Conservation (phyloP, 169 alveolate genomes). For the Cryptosporidium felis region DNA sequence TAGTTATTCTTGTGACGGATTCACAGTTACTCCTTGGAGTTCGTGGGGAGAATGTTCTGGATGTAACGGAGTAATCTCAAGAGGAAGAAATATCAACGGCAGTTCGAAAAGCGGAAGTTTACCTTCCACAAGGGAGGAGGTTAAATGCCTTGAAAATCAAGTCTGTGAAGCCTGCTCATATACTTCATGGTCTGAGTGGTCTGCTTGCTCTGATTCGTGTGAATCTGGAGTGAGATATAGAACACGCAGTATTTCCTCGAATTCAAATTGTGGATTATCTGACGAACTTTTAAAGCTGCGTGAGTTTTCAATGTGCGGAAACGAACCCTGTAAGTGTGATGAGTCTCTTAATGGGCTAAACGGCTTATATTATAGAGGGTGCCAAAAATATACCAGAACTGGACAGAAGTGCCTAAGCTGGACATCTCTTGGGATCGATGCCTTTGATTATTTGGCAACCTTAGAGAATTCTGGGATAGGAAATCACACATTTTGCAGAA, state of each 20-base stretch:
- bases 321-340: conserved; percentile 16
- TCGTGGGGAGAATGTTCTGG: conserved; percentile 37
- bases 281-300: neutral
- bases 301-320: neutral
- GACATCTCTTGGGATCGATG: conserved; percentile 10
- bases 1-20: neutral
- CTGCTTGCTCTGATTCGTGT: conserved; percentile 18
- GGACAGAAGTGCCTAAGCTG: conserved; percentile 61
- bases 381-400: conserved; percentile 51
- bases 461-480: conserved; percentile 66
- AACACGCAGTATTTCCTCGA: conserved; percentile 19
- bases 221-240: conserved; percentile 61
- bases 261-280: neutral
- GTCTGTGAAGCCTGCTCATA: conserved; percentile 31
- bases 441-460: conserved; percentile 64
- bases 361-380: conserved; percentile 63
- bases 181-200: conserved; percentile 47
- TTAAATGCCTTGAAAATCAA: conserved; percentile 17
- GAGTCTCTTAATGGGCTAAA: conserved; percentile 7
- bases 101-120: neutral
- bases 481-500: conserved; percentile 45
- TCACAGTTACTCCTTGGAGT: conserved; percentile 16
- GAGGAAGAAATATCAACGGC: neutral
- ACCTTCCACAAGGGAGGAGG: neutral
- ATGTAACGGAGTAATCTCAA: conserved; percentile 4